A percentile compares a stretch with the other conserved stretches of the same genome.
Evolutionary conservation across 2,329 filamentous ascomycete genomes (phyloP).

Genomic region (Epichloe brachyelytri): DNA sequence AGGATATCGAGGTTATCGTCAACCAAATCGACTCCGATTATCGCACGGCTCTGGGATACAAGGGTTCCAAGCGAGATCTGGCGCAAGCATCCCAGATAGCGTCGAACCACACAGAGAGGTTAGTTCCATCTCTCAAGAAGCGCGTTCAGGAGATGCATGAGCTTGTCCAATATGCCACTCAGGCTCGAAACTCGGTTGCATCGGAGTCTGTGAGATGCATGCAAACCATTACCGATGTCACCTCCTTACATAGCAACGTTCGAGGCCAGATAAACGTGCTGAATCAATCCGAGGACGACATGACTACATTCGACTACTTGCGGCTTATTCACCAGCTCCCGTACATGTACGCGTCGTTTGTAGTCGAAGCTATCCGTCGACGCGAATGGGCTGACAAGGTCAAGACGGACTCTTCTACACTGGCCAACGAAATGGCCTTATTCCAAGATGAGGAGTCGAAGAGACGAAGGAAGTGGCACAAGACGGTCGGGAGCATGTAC

Average conservation of each 20-base stretch:
- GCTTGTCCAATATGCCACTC: constrained; percentile 43
- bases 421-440: constrained; percentile 85
- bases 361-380: constrained; percentile 73
- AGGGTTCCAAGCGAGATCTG: constrained; percentile 47
- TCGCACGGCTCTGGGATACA: constrained; percentile 58
- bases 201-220: constrained; percentile 59
- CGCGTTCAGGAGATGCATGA: constrained; percentile 48
- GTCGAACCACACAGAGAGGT: constrained; percentile 47
- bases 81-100: constrained; percentile 51
- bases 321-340: constrained; percentile 72
- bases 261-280: constrained; percentile 61
- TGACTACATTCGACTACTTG: constrained; percentile 70
- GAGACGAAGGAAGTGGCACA: constrained; percentile 80
- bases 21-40: constrained; percentile 83
- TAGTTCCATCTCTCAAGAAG: constrained; percentile 45
- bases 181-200: constrained; percentile 56
- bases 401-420: constrained; percentile 68
- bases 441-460: constrained; percentile 90
- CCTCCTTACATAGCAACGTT: constrained; percentile 58
- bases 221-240: constrained; percentile 70
- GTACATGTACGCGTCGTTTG: constrained; percentile 77
- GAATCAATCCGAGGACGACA: constrained; percentile 60
- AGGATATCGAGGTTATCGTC: constrained; percentile 75
- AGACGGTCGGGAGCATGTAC: constrained; percentile 64
- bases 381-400: constrained; percentile 90